Evolutionary conservation across 148 eudicot genomes (phyloP), one percentile per base, ranked within the genome.

Genomic region (Beta vulgaris): DNA sequence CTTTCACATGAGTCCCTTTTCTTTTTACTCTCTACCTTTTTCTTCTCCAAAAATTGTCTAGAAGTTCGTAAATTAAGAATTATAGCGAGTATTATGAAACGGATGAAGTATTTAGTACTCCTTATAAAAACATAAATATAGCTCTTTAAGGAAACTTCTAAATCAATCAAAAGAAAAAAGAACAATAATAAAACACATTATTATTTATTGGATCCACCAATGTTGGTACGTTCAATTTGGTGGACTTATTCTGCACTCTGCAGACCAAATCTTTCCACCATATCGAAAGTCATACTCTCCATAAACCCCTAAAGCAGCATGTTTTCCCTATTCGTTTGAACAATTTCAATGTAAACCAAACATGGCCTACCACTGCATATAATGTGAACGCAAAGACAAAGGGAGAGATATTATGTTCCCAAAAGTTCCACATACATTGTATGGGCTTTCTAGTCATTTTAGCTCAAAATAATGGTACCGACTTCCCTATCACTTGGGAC

Each of bases 251-350:
- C n/a, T n/a, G n/a, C n/a, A n/a, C 67, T 34, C 36, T 34, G 42
- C 46, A 65, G 69, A 65, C 18, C 48, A 23, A 65, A 64, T 37
- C 69, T 65, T 58, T 29, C 63, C 42, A 60, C 64, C 32, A 55
- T 2, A 57, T 32, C 18, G 8, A n/a, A 31, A 73, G 28, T 19
- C 70, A 48, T 74, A 44, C 21, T 36, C 18, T 73, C 40, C 54
- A 26, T 61, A 25, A 19, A n/a, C 28, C 31, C 34, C 28, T 63
- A 16, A 35, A 49, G 51, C 23, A 73, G 28, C 29, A 37, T 9
- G 25, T 34, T 64, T 64, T 39, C 48, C 25, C 31, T 10, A 31
- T 65, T 8, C 25, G 7, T 29, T 65, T 37, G 31, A 65, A n/a
- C n/a, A n/a, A n/a, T 59, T 14, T 32, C 26, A 59, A 51, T n/a